Evolutionary conservation across 1,284 basidiomycete genomes (phyloP).

Genomic region (Austroboletus olivaceoglutinosus): DNA sequence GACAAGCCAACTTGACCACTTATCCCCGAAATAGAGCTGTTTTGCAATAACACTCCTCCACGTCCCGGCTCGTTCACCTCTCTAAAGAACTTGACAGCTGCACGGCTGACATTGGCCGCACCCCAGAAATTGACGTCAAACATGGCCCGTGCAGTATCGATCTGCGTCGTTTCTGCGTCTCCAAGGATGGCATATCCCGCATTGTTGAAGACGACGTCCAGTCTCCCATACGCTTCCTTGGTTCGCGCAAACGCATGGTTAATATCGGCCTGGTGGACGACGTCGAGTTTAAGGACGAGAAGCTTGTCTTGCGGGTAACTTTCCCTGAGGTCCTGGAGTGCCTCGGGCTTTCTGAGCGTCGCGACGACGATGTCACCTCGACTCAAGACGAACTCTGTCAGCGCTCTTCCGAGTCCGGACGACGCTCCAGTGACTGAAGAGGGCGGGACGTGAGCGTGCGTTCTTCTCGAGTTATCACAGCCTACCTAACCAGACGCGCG

Average conservation of each 20-base stretch:
- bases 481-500: neutral
- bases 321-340: neutral
- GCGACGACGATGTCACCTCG: constrained; percentile 6
- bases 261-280: constrained; percentile 3
- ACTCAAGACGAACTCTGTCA: constrained; percentile 4
- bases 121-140: constrained; percentile 29
- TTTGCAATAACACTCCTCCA: constrained; percentile 7
- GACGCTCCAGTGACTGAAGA: constrained; percentile 5
- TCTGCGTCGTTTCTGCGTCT: constrained; percentile 9
- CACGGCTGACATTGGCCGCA: constrained; percentile 11
- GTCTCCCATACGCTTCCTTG: constrained; percentile 3
- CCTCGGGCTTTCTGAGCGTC: constrained; percentile 8
- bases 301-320: constrained; percentile 1
- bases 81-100: constrained; percentile 18
- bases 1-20: neutral
- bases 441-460: neutral
- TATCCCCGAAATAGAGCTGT: neutral
- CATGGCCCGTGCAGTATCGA: constrained; percentile 7
- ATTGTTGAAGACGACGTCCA: constrained; percentile 19
- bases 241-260: constrained; percentile 7
- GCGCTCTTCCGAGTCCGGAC: constrained; percentile 8
- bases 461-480: neutral
- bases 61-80: constrained; percentile 15
- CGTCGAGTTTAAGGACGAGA: constrained; percentile 4
- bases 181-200: constrained; percentile 8